phyloP scores from a whole-genome alignment of 2,329 filamentous ascomycete genomes.

The Cladosporium colombiae region DNA sequence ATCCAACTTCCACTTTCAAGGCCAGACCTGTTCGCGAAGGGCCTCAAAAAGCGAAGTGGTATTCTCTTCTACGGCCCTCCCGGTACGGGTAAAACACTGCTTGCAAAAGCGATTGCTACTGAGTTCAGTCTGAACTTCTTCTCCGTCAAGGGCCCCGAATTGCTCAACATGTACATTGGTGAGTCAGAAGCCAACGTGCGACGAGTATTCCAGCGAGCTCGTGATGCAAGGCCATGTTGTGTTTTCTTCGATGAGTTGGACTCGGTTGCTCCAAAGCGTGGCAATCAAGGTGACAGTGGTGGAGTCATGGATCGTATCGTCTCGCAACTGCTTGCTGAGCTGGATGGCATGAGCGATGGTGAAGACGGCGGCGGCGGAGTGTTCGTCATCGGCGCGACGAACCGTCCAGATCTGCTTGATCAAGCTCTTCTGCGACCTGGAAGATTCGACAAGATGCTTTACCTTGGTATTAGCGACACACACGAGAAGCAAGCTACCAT shows the following conservation, averaged over 20 bases:
- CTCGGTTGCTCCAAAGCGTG: slow-evolving; percentile 91
- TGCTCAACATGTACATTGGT: slow-evolving; percentile 96
- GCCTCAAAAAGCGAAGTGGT: slow-evolving; percentile 95
- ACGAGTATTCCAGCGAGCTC: slow-evolving; percentile 81
- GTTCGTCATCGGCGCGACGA: slow-evolving; percentile 96
- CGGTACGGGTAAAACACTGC: slow-evolving; percentile 87
- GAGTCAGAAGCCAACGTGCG: slow-evolving; percentile 91
- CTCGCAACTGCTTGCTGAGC: slow-evolving; percentile 86
- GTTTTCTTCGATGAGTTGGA: slow-evolving; percentile 95
- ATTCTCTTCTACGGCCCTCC: slow-evolving; percentile 91
- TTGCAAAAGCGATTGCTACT: slow-evolving; percentile 89
- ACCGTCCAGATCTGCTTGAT: slow-evolving; percentile 89
- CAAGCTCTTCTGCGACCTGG: slow-evolving; percentile 86
- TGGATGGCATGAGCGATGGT: slow-evolving; percentile 96
- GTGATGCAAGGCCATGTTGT: slow-evolving; percentile 82
- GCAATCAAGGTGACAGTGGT: slow-evolving; percentile 94
- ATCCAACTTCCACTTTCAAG: slow-evolving; percentile 90
- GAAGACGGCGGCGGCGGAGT: slow-evolving; percentile 80
- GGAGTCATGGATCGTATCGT: slow-evolving; percentile 99
- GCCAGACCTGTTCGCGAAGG: slow-evolving; percentile 92
- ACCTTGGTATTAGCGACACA: slow-evolving; percentile 92
- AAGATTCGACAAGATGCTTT: slow-evolving; percentile 97
- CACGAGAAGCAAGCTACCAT: slow-evolving; percentile 96
- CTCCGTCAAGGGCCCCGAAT: slow-evolving; percentile 85
- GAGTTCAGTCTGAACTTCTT: slow-evolving; percentile 96